phyloP scores from a whole-genome alignment of 495 filamentous ascomycete species.

The Neurospora sp. region DNA sequence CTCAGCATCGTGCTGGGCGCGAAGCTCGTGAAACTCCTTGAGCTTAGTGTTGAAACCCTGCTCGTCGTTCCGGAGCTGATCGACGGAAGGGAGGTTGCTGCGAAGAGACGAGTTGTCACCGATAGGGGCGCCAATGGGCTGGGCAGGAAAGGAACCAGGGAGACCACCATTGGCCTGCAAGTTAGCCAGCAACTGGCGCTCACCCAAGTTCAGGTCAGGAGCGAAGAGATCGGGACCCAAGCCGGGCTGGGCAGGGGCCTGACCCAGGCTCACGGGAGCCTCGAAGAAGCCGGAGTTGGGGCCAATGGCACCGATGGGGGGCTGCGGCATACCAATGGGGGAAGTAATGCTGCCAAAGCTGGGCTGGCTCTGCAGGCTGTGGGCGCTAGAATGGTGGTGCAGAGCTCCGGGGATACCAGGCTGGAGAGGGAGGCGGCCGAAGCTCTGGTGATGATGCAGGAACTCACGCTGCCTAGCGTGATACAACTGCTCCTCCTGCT shows the following conservation, averaged over 20 bases:
- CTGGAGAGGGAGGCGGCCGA: slow-evolving; percentile 51
- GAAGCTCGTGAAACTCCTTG: slow-evolving; percentile 44
- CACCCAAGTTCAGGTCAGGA: slow-evolving; percentile 32
- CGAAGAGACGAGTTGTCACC: slow-evolving; percentile 23
- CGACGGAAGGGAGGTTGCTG: slow-evolving; percentile 28
- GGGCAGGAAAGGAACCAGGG: slow-evolving; percentile 22
- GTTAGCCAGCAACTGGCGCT: slow-evolving; percentile 31
- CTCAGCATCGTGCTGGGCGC: slow-evolving; percentile 47
- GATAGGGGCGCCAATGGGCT: slow-evolving; percentile 20
- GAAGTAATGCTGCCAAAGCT: slow-evolving; percentile 88
- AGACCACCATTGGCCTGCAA: slow-evolving; percentile 25
- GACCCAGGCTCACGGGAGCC: slow-evolving; percentile 22
- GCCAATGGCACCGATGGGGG: slow-evolving; percentile 50
- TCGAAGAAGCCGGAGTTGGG: slow-evolving; percentile 59
- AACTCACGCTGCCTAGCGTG: slow-evolving; percentile 93
- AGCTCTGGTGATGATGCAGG: slow-evolving; percentile 44
- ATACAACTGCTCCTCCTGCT: slow-evolving; percentile 95
- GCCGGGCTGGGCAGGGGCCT: slow-evolving; percentile 9
- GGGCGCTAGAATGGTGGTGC: slow-evolving; percentile 87
- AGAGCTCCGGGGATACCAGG: slow-evolving; percentile 59
- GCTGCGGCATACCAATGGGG: slow-evolving; percentile 69
- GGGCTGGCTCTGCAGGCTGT: slow-evolving; percentile 91
- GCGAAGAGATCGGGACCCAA: slow-evolving; percentile 35
- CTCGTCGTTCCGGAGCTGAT: slow-evolving; percentile 38
- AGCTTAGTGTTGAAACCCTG: slow-evolving; percentile 43